Evolutionary conservation across 192 early-diverging fungal species (phyloP).

Genomic region (Coemansia brasiliensis): DNA sequence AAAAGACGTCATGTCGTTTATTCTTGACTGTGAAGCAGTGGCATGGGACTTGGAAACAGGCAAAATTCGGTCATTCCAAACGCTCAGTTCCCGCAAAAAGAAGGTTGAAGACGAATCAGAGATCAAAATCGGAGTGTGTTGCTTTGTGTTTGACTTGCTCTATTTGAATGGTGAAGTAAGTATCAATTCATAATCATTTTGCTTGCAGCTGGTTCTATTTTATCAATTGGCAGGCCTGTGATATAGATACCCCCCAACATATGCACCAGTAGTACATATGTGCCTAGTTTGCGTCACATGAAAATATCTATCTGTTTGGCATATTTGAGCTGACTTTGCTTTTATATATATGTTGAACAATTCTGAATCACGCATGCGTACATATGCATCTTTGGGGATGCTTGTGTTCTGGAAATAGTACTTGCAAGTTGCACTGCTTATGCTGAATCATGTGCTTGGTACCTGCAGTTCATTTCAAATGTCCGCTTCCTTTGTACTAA

Average conservation of each 20-base stretch:
- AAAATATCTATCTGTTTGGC: no score
- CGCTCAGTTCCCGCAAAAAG: constrained; percentile 89
- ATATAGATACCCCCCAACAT: not conserved
- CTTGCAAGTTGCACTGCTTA: no score
- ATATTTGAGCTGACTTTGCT: no score
- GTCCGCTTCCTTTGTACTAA: no score
- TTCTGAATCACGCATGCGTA: no score
- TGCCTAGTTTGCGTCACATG: not conserved
- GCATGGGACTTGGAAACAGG: constrained; percentile 90
- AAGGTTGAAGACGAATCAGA: constrained; percentile 93
- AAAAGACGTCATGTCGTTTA: constrained; percentile 75
- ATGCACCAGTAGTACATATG: not conserved
- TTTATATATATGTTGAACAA: no score
- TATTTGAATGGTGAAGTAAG: constrained; percentile 85
- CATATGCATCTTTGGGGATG: no score
- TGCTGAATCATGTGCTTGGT: no score
- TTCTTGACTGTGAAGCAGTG: constrained; percentile 98
- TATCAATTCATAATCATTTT: not conserved
- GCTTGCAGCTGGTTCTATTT: no score
- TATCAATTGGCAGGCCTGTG: no score
- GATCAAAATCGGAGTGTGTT: constrained; percentile 91
- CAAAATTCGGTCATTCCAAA: constrained; percentile 95
- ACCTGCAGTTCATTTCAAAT: no score
- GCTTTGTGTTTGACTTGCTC: constrained; percentile 96
- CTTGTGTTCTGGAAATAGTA: no score